phyloP scores from a whole-genome alignment of 2,329 filamentous ascomycete genomes.

The Talaromyces marneffei region DNA sequence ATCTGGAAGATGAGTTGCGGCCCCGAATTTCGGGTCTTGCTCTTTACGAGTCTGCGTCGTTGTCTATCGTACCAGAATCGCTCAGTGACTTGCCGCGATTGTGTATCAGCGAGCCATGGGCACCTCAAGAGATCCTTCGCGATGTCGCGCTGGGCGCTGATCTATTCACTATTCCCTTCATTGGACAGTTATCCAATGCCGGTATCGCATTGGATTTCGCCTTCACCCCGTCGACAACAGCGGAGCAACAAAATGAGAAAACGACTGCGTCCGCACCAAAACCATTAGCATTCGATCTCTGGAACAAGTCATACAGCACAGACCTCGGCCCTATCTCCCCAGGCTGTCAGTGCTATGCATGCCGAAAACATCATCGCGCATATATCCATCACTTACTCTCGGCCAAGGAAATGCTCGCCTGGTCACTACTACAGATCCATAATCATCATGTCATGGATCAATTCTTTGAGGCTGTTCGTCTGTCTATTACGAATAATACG shows the following conservation, averaged over 20 bases:
- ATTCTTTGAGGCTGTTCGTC: slow-evolving; percentile 69
- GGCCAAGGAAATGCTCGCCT: slow-evolving; percentile 94
- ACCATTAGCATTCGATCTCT: slow-evolving; percentile 73
- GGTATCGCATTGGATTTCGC: slow-evolving; percentile 77
- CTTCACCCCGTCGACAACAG: slow-evolving; percentile 52
- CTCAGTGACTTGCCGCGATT: slow-evolving; percentile 65
- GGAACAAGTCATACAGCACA: slow-evolving; percentile 56
- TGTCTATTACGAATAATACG: slow-evolving; percentile 53
- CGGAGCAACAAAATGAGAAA: slow-evolving; percentile 14
- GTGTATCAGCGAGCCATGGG: slow-evolving; percentile 62
- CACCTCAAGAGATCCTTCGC: slow-evolving; percentile 70
- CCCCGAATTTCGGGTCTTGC: slow-evolving; percentile 62
- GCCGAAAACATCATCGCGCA: slow-evolving; percentile 74
- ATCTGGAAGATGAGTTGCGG: slow-evolving; percentile 59
- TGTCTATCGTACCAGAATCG: slow-evolving; percentile 59
- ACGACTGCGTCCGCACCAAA: slow-evolving; percentile 18
- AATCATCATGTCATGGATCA: slow-evolving; percentile 67
- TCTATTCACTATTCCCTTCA: slow-evolving; percentile 69
- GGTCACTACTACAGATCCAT: slow-evolving; percentile 87
- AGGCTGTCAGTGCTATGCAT: slow-evolving; percentile 75
- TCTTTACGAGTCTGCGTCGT: slow-evolving; percentile 66
- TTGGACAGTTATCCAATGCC: slow-evolving; percentile 68
- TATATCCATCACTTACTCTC: slow-evolving; percentile 81
- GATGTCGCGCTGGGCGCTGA: slow-evolving; percentile 75
- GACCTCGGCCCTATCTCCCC: slow-evolving; percentile 58